Conservation (phyloP, 2,329 filamentous ascomycete genomes). For the Gaeumannomyces sp. region DNA sequence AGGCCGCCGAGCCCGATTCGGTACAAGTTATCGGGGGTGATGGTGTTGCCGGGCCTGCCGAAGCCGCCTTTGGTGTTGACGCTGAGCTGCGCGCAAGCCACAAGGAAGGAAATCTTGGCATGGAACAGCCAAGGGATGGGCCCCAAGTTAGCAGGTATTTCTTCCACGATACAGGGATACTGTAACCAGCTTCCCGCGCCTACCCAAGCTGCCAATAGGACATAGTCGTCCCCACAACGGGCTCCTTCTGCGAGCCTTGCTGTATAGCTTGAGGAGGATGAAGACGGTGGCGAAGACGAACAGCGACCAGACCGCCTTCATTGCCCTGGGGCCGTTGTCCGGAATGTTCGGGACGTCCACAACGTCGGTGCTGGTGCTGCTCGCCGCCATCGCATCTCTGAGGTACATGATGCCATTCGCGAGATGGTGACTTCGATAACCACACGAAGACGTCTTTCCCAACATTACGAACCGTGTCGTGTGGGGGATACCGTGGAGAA, state of each 20-base stretch:
- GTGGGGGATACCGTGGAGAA: not conserved
- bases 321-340: not conserved
- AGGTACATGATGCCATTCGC: not conserved
- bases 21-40: not conserved
- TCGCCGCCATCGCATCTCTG: too few relatives aligned
- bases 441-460: too few relatives aligned
- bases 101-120: not conserved
- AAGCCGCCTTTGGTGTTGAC: not conserved
- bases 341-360: not conserved
- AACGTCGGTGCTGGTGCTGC: not conserved
- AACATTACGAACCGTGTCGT: not conserved
- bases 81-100: not conserved
- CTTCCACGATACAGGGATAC: not conserved
- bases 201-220: not conserved
- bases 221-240: conserved; percentile 5
- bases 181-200: not conserved
- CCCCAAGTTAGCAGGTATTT: not conserved
- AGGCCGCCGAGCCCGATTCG: not conserved
- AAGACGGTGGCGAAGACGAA: not conserved
- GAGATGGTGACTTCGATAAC: not conserved
- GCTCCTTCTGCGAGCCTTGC: not conserved
- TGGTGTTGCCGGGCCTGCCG: not conserved
- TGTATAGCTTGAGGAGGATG: not conserved
- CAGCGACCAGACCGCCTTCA: conserved; percentile 6
- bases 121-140: too few relatives aligned